phyloP scores from a whole-genome alignment of 768 basidiomycete species.

The Mycena latifolia region DNA sequence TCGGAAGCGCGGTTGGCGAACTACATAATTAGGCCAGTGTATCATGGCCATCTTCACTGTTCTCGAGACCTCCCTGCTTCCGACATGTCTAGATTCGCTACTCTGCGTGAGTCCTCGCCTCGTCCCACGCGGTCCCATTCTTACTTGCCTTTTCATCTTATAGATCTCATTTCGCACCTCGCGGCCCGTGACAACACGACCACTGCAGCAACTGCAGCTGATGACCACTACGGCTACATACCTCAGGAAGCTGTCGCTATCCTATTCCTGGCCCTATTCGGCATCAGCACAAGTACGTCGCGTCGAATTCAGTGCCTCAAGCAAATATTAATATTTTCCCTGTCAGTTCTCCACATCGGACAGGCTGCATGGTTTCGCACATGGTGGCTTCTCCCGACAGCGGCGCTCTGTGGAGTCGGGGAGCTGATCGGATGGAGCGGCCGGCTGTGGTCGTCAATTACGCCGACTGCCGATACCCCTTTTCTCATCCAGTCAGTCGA shows the following conservation, averaged over 20 bases:
- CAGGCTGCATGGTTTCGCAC: constrained; percentile 58
- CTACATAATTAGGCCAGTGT: too few species aligned
- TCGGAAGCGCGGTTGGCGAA: too few species aligned
- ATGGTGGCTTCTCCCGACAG: constrained; percentile 68
- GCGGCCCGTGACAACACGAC: background rate
- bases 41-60: too few species aligned
- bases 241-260: constrained; percentile 12
- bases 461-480: constrained; percentile 39
- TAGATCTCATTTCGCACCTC: too few species aligned
- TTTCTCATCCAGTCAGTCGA: constrained; percentile 58
- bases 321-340: background rate
- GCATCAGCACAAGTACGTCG: constrained; percentile 46
- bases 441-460: constrained; percentile 63
- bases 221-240: constrained; percentile 17
- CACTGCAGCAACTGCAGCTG: background rate
- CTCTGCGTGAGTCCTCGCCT: too few species aligned
- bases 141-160: too few species aligned
- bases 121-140: too few species aligned
- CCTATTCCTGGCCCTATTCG: constrained; percentile 44
- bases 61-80: too few species aligned
- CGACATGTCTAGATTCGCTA: too few species aligned
- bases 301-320: background rate
- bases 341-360: constrained; percentile 57
- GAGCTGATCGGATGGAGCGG: constrained; percentile 67
- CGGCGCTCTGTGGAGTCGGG: constrained; percentile 56